These are phyloP conservation scores for Astrothelium subdiscretum DNA, from an alignment of 495 filamentous ascomycete species.

Conservation along the genomic window DNA sequence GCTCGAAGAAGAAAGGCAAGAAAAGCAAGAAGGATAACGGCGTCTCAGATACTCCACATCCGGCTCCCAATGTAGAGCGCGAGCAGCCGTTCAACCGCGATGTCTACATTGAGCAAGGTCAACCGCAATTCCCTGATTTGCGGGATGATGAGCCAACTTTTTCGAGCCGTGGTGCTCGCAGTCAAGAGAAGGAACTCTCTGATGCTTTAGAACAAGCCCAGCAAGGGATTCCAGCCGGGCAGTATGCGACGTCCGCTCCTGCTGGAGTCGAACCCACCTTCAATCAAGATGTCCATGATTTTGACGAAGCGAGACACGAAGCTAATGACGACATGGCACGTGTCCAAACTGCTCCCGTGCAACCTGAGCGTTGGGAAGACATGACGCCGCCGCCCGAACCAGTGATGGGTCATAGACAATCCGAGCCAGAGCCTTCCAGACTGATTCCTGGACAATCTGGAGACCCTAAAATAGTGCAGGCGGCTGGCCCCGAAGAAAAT, in stretches of 20 bases:
- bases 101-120: not conserved
- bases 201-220: not conserved
- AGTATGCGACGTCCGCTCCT: not conserved
- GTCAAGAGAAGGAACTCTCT: not conserved
- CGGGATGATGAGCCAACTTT: not conserved
- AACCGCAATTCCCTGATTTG: not conserved
- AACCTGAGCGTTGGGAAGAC: not conserved
- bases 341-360: not conserved
- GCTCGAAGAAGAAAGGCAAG: constrained; percentile 3
- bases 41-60: not conserved
- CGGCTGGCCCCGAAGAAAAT: not conserved
- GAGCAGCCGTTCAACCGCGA: not conserved
- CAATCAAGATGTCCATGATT: not conserved
- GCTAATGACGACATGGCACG: not conserved
- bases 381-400: not conserved
- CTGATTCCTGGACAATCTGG: not conserved
- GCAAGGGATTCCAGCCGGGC: not conserved
- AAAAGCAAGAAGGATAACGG: constrained; percentile 11
- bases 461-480: not conserved
- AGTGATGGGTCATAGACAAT: not conserved
- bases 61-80: not conserved
- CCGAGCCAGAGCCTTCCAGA: not conserved
- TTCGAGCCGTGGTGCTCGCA: not conserved
- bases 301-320: not conserved
- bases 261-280: not conserved